phyloP scores from a whole-genome alignment of 345 rosid genomes.

The Passiflora organensis region DNA sequence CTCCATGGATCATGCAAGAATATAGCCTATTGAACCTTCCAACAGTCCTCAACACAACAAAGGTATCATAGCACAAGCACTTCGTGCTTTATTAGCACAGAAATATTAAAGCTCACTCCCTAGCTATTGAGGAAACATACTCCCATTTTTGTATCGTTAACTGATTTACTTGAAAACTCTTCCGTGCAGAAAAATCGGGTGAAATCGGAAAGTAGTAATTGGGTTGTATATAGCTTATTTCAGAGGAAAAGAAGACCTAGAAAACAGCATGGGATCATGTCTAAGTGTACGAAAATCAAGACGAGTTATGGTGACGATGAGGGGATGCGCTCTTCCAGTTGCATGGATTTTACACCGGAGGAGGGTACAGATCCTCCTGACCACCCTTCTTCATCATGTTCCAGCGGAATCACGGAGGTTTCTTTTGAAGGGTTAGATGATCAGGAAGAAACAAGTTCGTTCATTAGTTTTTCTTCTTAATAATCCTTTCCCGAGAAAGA shows the following conservation, averaged over 20 bases:
- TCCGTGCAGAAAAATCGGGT: conserved; percentile 13
- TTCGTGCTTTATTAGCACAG: too few species aligned
- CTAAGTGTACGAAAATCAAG: conserved; percentile 9
- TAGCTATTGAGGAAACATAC: too few species aligned
- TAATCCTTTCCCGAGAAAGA: conserved; percentile 19
- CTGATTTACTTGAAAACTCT: background rate
- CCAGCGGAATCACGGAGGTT: conserved; percentile 37
- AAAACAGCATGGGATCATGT: conserved; percentile 9
- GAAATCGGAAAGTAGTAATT: conserved; percentile 39
- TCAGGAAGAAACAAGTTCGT: conserved; percentile 29
- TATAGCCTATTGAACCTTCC: conserved; percentile 35
- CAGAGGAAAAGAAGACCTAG: conserved; percentile 45
- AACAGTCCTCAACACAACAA: conserved; percentile 14
- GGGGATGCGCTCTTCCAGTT: conserved; percentile 5
- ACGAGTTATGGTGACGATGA: conserved; percentile 4
- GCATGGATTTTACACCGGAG: conserved; percentile 32
- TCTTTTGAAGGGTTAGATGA: conserved; percentile 23
- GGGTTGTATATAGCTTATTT: conserved; percentile 62
- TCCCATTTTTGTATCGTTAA: background rate
- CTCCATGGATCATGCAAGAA: conserved; percentile 68
- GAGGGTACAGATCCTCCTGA: conserved; percentile 38
- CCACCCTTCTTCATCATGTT: conserved; percentile 59
- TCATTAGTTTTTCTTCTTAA: conserved; percentile 5
- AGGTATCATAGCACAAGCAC: conserved; percentile 21
- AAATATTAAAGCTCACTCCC: too few species aligned